Base-by-base conservation (phyloP, 106 monocot species). In the Dioscorea zingiberensis region DNA sequence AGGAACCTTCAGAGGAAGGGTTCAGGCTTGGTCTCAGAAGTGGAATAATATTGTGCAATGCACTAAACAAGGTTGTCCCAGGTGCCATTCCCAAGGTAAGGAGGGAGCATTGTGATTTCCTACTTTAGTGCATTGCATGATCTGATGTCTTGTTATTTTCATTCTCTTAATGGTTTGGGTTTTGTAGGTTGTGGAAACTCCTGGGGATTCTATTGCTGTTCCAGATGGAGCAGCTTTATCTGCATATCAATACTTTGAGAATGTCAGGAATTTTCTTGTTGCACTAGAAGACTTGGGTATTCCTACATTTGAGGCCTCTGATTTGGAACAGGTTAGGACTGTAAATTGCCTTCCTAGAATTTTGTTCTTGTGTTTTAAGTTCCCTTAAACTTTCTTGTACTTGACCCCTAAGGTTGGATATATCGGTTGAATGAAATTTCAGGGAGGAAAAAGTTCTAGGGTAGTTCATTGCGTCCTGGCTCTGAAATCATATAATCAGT, bases 191-290 rank as follows among this genome's bases (percentile, higher is more conserved):
- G 92, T 98, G 26, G 88, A 80, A 24, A 86, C 74, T 63, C 78
- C 85, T 17, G 86, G 70, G 29, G 86, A 92, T 69, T 73, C 86
- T 12, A 53, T 80, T 29, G 68, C 81, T 55, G 59, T 86, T 29
- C 86, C 88, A 0, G 97, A 98, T 76, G 84, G 88, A 64, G 88
- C 92, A 27, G 87, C 92, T 21, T 30, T 93, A 54, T 83, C 88
- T 8, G 97, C 97, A 17, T 98, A 83, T 69, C 97, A 98, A 53
- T 98, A 98, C 65, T 98, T 98, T 70, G 97, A 98, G 82, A 98
- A 98, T 67, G 80, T 98, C 8, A 81, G 97, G 48, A 98, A 98
- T 62, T 98, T 86, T 30, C 92, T 92, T 49, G 91, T 86, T 60
- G 88, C 88, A 10, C 73, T 81, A 23, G 83, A 89, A 65, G 84